phyloP scores from a whole-genome alignment of 148 eudicot genomes.

The Camellia granthamiana region DNA sequence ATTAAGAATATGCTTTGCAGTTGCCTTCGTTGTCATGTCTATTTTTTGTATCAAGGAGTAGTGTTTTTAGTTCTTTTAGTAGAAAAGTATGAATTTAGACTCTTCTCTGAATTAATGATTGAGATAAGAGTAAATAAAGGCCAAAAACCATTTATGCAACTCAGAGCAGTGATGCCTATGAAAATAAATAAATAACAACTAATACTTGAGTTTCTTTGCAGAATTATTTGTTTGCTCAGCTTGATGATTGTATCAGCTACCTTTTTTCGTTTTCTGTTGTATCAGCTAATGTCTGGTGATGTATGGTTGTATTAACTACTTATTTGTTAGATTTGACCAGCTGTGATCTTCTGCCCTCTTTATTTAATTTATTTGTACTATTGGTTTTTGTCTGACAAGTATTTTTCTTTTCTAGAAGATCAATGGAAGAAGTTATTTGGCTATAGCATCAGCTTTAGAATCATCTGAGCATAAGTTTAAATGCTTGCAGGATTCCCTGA shows the following conservation, averaged over 20 bases:
- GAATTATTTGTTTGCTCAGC: not conserved
- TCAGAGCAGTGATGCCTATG: not conserved
- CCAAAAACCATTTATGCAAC: not conserved
- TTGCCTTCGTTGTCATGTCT: not conserved
- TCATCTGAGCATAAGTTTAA: not conserved
- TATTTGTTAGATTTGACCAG: not conserved
- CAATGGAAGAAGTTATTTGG: not conserved
- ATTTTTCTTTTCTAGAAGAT: not conserved
- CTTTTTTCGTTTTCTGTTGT: not conserved
- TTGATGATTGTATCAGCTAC: not conserved
- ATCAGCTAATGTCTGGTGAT: not conserved
- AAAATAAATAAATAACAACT: not conserved
- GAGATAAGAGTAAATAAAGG: not conserved
- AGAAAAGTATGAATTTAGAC: not conserved
- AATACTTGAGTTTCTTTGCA: not conserved
- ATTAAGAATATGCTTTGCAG: no score
- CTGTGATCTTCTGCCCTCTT: not conserved
- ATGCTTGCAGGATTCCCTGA: not conserved
- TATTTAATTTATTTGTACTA: not conserved
- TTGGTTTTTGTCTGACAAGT: not conserved
- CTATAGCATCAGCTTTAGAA: not conserved
- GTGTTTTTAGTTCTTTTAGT: not conserved
- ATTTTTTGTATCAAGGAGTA: not conserved
- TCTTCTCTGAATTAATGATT: not conserved
- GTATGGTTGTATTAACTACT: not conserved